Evolutionary conservation across 495 filamentous ascomycete genomes (phyloP), one percentile per base, ranked within the genome.

Genomic region (Aspergillus homomorphus): DNA sequence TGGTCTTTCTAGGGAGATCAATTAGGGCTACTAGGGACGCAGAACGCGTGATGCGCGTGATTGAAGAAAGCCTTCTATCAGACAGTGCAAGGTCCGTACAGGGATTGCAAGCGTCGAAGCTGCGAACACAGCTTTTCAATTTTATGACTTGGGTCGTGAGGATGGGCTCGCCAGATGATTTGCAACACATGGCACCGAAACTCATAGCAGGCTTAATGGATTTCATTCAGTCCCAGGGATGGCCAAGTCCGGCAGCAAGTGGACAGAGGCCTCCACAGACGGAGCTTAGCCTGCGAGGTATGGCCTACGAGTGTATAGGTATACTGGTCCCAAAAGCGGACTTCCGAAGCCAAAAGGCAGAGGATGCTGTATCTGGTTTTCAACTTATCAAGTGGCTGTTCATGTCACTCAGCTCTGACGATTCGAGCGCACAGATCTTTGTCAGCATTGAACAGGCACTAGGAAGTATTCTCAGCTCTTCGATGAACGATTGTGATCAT

Each of bases 361-460:
- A 66, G 2, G 62, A 64, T 8, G 67, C 58, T 75, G 84, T 75
- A 69, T 80, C 73, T 58, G 70, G 83, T 45, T 71, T 88, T 73
- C 75, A 84, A 45, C 71, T 91, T 1, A 78, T 93, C 2, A 77
- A 81, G 50, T 95, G 88, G 89, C 80, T 96, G 30, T 90, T 98
- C 68, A 80, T 78, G 24, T 89, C 89, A 5, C 76, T 98, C n/a
- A 83, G 84, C 53, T 86, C 89, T 60, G 92, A 98, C 65, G 82
- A 85, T 2, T 90, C 84, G 6, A 82, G 87, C 0, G 82, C 86
- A 15, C 83, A 85, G 10, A 84, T 93, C 18, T 87, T 87, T 22
- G 85, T 96, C 54, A 94, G 90, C 69, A 89, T 97, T 45, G 92
- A 97, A 63, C 90, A 92, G 53, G 88, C 92, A 4, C 75, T 98